Percentiles rank a stretch among this genome's conserved stretches.
phyloP scores from a whole-genome alignment of 225 moss, liverwort and hornwort species.

The Marchantia polymorpha region DNA sequence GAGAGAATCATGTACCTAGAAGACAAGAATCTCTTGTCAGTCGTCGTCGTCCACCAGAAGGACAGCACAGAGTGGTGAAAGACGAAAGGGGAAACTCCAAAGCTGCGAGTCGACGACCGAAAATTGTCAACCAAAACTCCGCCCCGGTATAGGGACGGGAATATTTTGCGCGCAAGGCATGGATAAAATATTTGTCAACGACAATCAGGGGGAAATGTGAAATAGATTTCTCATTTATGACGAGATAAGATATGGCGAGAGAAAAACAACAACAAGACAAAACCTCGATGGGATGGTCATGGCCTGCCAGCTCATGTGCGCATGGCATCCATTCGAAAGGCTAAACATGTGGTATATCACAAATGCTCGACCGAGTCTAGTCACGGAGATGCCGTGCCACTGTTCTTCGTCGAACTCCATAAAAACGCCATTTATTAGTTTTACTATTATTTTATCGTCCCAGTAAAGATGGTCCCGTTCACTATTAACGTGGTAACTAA shows the following conservation, averaged over 20 bases:
- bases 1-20: neutral
- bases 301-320: constrained; percentile 8
- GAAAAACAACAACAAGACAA: constrained; percentile 5
- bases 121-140: neutral
- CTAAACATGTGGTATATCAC: constrained; percentile 6
- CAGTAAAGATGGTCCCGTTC: neutral
- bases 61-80: neutral
- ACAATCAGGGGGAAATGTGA: neutral
- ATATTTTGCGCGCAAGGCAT: neutral
- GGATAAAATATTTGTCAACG: constrained; percentile 10
- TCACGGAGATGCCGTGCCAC: constrained; percentile 14
- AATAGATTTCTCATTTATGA: constrained; percentile 13
- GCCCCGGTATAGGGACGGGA: neutral
- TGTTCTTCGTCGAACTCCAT: constrained; percentile 3
- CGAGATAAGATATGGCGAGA: constrained; percentile 1
- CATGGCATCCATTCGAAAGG: neutral
- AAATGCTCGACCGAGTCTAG: neutral
- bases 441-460: constrained; percentile 14
- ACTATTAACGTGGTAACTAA: constrained; percentile 13
- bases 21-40: neutral
- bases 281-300: constrained; percentile 8
- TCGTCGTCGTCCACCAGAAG: neutral
- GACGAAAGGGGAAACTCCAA: neutral
- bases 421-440: constrained; percentile 2
- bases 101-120: neutral